Evolutionary conservation across 352 stramenopile species (phyloP).

Genomic region (Globisporangium spiculum): DNA sequence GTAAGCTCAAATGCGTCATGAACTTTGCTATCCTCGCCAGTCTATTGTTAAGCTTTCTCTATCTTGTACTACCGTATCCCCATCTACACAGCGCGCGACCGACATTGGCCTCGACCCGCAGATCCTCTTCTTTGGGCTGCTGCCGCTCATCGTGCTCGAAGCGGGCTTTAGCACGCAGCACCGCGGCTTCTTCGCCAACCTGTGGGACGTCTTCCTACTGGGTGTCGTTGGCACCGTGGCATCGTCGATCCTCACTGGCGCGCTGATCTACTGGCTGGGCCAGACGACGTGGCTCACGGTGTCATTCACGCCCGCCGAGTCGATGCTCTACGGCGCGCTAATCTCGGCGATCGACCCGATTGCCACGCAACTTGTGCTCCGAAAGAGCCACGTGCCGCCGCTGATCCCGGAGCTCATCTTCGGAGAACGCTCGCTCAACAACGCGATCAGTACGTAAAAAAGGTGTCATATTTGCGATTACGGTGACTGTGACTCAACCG

Average conservation of each 20-base stretch:
- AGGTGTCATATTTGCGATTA: not conserved
- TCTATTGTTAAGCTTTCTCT: not conserved
- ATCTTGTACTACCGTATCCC: not conserved
- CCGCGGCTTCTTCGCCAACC: conserved; percentile 60
- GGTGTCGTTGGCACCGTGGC: conserved; percentile 48
- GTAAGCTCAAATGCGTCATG: conserved; percentile 11
- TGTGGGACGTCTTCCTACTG: conserved; percentile 39
- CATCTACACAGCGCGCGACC: conserved; percentile 29
- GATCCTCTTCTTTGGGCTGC: conserved; percentile 58
- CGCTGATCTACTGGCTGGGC: conserved; percentile 42
- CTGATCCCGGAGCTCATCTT: conserved; percentile 94
- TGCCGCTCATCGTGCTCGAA: conserved; percentile 67
- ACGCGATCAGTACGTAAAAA: conserved; percentile 55
- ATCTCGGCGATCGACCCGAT: conserved; percentile 93
- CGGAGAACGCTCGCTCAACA: conserved; percentile 90
- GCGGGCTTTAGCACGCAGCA: conserved; percentile 63
- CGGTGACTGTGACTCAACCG: not conserved
- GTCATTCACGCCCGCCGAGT: conserved; percentile 72
- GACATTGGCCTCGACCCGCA: conserved; percentile 51
- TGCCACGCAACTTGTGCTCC: conserved; percentile 89
- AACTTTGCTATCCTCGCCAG: not conserved
- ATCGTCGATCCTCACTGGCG: conserved; percentile 49
- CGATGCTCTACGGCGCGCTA: conserved; percentile 88
- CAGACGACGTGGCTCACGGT: conserved; percentile 43
- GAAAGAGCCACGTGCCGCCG: conserved; percentile 65